phyloP scores from a whole-genome alignment of 2,329 filamentous ascomycete species.

The Trichoderma simmonsii region DNA sequence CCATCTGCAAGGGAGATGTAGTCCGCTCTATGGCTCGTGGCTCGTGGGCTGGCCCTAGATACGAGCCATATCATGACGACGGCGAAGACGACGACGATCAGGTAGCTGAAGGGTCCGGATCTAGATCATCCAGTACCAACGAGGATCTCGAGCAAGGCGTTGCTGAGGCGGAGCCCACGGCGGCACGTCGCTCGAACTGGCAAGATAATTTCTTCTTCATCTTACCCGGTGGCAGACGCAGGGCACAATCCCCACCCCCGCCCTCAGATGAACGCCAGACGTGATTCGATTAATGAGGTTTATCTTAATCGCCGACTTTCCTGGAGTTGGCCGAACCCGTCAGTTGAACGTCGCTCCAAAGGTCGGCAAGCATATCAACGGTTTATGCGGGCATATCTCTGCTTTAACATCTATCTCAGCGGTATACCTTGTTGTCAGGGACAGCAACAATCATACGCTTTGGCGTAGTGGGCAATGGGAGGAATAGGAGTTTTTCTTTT shows the following conservation, averaged over 20 bases:
- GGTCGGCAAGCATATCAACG: neutral
- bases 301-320: neutral
- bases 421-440: neutral
- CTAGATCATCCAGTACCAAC: slow-evolving; percentile 30
- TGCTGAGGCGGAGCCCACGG: slow-evolving; percentile 24
- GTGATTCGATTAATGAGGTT: neutral
- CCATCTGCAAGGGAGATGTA: slow-evolving; percentile 97
- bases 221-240: slow-evolving; percentile 30
- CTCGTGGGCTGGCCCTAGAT: slow-evolving; percentile 49
- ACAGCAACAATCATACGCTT: neutral
- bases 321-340: neutral
- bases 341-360: neutral
- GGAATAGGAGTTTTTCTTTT: neutral
- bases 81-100: slow-evolving; percentile 44
- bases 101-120: slow-evolving; percentile 35
- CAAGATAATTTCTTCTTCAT: slow-evolving; percentile 39
- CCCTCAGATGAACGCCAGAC: slow-evolving; percentile 19
- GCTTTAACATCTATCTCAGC: neutral
- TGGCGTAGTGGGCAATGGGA: neutral
- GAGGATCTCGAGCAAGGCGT: slow-evolving; percentile 46
- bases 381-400: neutral
- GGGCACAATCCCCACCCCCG: slow-evolving; percentile 26
- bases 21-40: slow-evolving; percentile 64
- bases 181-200: slow-evolving; percentile 24
- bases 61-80: slow-evolving; percentile 55